These are phyloP conservation scores for Zymoseptoria ardabiliae DNA, from an alignment of 2,329 filamentous ascomycete species.

Conservation along the genomic window DNA sequence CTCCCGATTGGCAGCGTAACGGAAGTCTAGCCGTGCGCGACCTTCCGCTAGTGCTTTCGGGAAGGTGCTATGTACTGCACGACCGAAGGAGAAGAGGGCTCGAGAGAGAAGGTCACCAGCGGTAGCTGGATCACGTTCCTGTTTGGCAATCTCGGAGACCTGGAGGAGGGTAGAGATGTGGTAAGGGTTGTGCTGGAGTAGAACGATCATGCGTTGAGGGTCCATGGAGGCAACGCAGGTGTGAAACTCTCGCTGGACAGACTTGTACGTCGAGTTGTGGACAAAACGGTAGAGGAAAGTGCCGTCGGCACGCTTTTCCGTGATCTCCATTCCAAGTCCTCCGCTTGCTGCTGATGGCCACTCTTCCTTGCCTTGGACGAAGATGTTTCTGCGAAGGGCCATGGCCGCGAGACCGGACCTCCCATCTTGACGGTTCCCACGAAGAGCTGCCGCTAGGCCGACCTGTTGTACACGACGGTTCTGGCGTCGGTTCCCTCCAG, in stretches of 20 bases:
- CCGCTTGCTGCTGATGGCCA: slow-evolving; percentile 76
- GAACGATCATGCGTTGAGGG: slow-evolving; percentile 70
- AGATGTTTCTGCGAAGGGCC: slow-evolving; percentile 68
- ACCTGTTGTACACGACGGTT: slow-evolving; percentile 40
- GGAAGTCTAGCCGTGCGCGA: slow-evolving; percentile 72
- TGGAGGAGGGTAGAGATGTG: slow-evolving; percentile 91
- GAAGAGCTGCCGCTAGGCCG: slow-evolving; percentile 51
- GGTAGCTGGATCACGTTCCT: slow-evolving; percentile 80
- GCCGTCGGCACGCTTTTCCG: slow-evolving; percentile 49
- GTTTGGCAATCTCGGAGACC: slow-evolving; percentile 84
- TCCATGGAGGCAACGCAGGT: slow-evolving; percentile 74
- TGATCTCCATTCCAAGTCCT: slow-evolving; percentile 74
- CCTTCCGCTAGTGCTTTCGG: slow-evolving; percentile 67
- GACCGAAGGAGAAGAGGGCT: slow-evolving; percentile 87
- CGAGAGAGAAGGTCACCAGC: slow-evolving; percentile 83
- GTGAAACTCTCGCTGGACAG: slow-evolving; percentile 69
- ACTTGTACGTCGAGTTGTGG: slow-evolving; percentile 67
- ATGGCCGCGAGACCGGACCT: slow-evolving; percentile 63
- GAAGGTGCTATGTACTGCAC: slow-evolving; percentile 78
- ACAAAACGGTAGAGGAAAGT: slow-evolving; percentile 68
- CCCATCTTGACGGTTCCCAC: slow-evolving; percentile 45
- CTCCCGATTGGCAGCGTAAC: slow-evolving; percentile 78
- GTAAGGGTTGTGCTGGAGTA: slow-evolving; percentile 71
- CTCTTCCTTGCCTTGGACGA: slow-evolving; percentile 77
- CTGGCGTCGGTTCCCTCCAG: slow-evolving; percentile 28